Percentiles rank a stretch among this genome's conserved stretches.
These are phyloP conservation scores for Selenicereus undatus DNA, from an alignment of 148 eudicot genomes.

Conservation along the genomic window DNA sequence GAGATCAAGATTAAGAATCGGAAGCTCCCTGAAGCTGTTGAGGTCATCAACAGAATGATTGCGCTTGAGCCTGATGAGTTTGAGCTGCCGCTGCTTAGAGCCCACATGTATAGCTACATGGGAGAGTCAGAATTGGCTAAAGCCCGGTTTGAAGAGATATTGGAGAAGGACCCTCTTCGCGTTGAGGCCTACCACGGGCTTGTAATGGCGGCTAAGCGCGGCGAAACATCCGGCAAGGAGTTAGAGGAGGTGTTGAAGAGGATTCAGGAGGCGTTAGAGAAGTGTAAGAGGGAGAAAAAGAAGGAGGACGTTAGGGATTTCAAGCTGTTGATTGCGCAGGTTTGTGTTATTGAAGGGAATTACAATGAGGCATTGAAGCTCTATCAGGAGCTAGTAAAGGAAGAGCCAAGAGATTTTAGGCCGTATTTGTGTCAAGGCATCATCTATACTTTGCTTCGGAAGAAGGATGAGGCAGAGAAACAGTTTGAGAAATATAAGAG, in stretches of 20 bases:
- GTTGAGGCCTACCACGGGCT: constrained; percentile 84
- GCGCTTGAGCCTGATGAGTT: constrained; percentile 55
- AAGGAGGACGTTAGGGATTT: constrained; percentile 67
- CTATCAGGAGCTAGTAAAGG: constrained; percentile 73
- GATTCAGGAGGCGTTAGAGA: constrained; percentile 45
- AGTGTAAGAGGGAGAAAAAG: constrained; percentile 55
- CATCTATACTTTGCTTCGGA: constrained; percentile 73
- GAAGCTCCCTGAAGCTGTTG: constrained; percentile 52
- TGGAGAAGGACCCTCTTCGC: constrained; percentile 47
- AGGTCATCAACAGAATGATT: constrained; percentile 43
- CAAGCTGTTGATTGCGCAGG: constrained; percentile 70
- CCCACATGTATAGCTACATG: constrained; percentile 50
- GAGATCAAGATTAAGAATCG: constrained; percentile 50
- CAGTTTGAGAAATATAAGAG: constrained; percentile 75
- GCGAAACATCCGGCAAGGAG: constrained; percentile 28
- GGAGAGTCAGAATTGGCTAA: constrained; percentile 54
- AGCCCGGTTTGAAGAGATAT: constrained; percentile 50
- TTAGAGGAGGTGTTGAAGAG: constrained; percentile 39
- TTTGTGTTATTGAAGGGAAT: constrained; percentile 63
- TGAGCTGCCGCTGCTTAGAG: constrained; percentile 61
- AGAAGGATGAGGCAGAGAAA: constrained; percentile 66
- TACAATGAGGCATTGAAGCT: constrained; percentile 69
- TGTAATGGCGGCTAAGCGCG: constrained; percentile 59
- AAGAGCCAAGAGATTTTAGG: constrained; percentile 83
- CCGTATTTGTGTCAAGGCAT: constrained; percentile 96